phyloP scores from a whole-genome alignment of 768 basidiomycete genomes.

The Leucocoprinus sp. region DNA sequence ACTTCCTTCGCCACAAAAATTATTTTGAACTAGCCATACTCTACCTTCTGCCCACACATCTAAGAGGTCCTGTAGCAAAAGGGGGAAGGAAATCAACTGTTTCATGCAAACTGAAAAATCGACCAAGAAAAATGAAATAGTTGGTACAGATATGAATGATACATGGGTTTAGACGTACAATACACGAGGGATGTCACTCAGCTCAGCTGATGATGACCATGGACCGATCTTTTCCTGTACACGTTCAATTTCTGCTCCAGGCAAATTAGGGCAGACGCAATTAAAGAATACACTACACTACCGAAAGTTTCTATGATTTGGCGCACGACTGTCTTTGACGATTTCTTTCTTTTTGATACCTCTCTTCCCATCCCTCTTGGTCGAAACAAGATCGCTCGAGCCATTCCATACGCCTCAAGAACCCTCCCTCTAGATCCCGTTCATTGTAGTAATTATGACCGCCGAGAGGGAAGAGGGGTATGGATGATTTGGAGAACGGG shows the following conservation, averaged over 20 bases:
- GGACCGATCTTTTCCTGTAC: not conserved
- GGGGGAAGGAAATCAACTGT: too few species aligned
- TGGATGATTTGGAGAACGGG: slow-evolving; percentile 11
- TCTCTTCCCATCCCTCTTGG: slow-evolving; percentile 35
- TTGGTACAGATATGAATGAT: too few species aligned
- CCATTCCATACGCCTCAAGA: slow-evolving; percentile 34
- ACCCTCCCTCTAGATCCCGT: slow-evolving; percentile 39
- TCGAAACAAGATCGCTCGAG: slow-evolving; percentile 27
- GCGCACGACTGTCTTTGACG: too few species aligned
- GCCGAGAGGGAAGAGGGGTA: slow-evolving; percentile 35
- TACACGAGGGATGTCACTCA: not conserved
- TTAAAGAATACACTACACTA: too few species aligned
- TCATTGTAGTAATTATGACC: slow-evolving; percentile 60
- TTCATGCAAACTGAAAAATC: too few species aligned
- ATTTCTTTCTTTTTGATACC: slow-evolving; percentile 24
- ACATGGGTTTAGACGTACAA: too few species aligned
- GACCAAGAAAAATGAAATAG: too few species aligned
- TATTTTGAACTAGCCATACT: too few species aligned
- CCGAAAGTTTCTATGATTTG: too few species aligned
- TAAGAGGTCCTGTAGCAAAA: too few species aligned
- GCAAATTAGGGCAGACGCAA: not conserved
- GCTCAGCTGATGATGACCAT: not conserved
- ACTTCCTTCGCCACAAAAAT: too few species aligned
- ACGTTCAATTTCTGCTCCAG: not conserved
- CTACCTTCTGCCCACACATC: too few species aligned